Evolutionary conservation across 176 grass and related monocot species (phyloP), one percentile per base, ranked within the genome.

Genomic region (Carex scoparia): DNA sequence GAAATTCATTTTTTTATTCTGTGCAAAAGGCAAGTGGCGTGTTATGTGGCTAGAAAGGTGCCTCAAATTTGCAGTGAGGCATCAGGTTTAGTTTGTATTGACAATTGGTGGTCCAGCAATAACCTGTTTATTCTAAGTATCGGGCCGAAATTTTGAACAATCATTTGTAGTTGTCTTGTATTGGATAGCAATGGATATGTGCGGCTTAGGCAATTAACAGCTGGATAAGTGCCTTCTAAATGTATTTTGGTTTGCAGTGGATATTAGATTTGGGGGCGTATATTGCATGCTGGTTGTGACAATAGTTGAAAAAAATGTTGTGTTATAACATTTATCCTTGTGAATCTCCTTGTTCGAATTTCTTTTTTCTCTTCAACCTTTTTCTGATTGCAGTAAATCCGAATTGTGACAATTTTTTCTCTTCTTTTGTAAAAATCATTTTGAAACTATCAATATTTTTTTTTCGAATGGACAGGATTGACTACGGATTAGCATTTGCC

Each of bases 1-100:
- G 81, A 87, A 91, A 90, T 84, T 88, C 89, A 54, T 84, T 83
- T 87, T 92, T 81, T 93, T 87, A 84, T 88, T 88, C 82, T 92
- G 91, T 88, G 91, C 90, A 92, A 90, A 91, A 87, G 71, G 84
- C 88, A 92, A 86, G 42, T 85, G 80, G 86, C 86, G 61, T 86
- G 81, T 85, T 80, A 76, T 77, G 83, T 88, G 81, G 51, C 51
- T 68, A 85, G 79, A 68, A 86, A 85, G 85, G 85, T 79, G 74
- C 53, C 74, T 79, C 91, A 62, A 64, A 87, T 83, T 32, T 82
- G 67, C 56, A 83, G 82, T 33, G 61, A 66, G 84, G 85, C 77
- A 46, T 64, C 65, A 35, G 67, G 85, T 72, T 91, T 82, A 65
- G 87, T 84, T 84, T 90, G 48, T 87, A 80, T 85, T 85, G 84